phyloP scores from a whole-genome alignment of 1,139 yeast genomes.

The Hyphopichia pseudoburtonii region DNA sequence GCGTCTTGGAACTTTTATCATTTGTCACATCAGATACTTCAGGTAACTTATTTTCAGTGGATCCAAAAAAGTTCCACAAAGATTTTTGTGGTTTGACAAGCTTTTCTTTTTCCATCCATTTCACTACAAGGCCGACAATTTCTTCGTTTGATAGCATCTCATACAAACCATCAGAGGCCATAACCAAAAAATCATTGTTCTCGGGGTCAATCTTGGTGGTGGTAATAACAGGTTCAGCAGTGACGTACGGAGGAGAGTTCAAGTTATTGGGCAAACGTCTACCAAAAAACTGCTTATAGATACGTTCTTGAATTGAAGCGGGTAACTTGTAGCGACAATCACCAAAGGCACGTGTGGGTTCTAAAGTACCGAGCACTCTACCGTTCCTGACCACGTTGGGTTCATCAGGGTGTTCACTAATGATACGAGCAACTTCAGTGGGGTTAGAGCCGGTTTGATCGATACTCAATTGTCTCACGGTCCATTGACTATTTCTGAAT shows the following conservation, averaged over 20 bases:
- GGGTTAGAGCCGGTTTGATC: slow-evolving; percentile 96
- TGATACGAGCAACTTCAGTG: slow-evolving; percentile 80
- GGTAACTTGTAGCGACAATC: slow-evolving; percentile 91
- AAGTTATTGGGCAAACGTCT: slow-evolving; percentile 76
- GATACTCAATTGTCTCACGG: slow-evolving; percentile 78
- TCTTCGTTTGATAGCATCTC: slow-evolving; percentile 92
- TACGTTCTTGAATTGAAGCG: slow-evolving; percentile 67
- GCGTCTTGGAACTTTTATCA: slow-evolving; percentile 49
- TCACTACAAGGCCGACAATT: slow-evolving; percentile 86
- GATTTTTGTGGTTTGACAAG: slow-evolving; percentile 57
- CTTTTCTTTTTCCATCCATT: slow-evolving; percentile 85
- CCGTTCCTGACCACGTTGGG: slow-evolving; percentile 83
- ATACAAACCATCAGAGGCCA: slow-evolving; percentile 93
- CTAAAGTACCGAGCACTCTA: slow-evolving; percentile 89
- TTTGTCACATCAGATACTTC: slow-evolving; percentile 61
- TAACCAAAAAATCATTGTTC: slow-evolving; percentile 80
- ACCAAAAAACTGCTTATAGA: slow-evolving; percentile 80
- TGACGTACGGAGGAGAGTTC: slow-evolving; percentile 92
- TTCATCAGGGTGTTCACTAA: slow-evolving; percentile 89
- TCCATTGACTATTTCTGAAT: slow-evolving; percentile 72
- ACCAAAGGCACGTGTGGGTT: slow-evolving; percentile 96
- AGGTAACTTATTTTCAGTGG: slow-evolving; percentile 56
- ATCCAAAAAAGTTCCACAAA: slow-evolving; percentile 48
- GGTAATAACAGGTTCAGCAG: slow-evolving; percentile 93
- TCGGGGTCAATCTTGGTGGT: slow-evolving; percentile 73